Base-by-base conservation (phyloP, 306 rosid genomes). In the Senna tora region DNA sequence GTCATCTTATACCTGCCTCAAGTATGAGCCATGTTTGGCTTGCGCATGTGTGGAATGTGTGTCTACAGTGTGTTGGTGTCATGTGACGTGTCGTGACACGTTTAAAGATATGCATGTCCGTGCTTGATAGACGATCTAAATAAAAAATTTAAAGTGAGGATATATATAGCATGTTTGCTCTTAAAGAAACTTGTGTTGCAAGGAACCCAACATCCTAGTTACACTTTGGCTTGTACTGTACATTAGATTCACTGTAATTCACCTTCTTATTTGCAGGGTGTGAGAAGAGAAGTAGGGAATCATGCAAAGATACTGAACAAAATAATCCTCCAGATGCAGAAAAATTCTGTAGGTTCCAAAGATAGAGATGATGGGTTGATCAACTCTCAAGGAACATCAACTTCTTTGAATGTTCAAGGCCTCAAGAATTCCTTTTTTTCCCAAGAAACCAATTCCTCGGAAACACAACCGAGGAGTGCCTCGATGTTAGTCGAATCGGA, bases 201-300 rank as follows among this genome's bases (percentile, higher is more conserved):
- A n/a, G 43, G 42, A 32, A 30, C 43, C 65, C 12, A 34, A 9
- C 21, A 21, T 52, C 15, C 78, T 58, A 13, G 55, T 63, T 30
- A 28, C 33, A 20, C 32, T 8, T 38, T 38, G 42, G 46, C 42
- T 5, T 46, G 47, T 28, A 2, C 25, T 51, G 33, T 38, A 62
- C 50, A 65, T 42, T 19, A 28, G 25, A 17, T 28, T 30, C 49
- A 5, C 39, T 7, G 8, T 36, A 36, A 36, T 36, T 36, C 5
- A 36, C 39, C 5, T 36, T 7, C 39, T 69, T 42, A 71, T 67
- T 72, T 78, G 79, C 84, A 94, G 98, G 98, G 98, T 58, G 98
- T 91, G 38, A 85, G 99, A 83, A 94, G 96, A 84, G 99, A 94
- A 85, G 96, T 84, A 9, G 99, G 99, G 41, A 87, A 75, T 14